These are phyloP conservation scores for Tetraselmis chui DNA, from an alignment of 139 green algal species.

Conservation along the genomic window DNA sequence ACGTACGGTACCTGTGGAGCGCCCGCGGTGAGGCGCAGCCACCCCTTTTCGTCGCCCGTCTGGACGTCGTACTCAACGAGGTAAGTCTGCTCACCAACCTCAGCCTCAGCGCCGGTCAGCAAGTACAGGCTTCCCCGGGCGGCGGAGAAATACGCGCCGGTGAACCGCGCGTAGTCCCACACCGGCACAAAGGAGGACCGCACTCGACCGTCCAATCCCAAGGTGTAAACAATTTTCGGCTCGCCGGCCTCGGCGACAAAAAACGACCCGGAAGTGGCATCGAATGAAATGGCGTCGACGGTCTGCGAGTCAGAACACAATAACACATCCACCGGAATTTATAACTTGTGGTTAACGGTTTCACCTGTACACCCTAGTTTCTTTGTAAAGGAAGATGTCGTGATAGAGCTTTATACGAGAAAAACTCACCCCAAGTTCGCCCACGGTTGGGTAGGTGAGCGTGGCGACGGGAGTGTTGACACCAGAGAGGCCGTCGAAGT, in stretches of 20 bases:
- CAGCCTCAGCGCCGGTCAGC: not conserved
- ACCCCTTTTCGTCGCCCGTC: not conserved
- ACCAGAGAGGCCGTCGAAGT: not conserved
- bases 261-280: not conserved
- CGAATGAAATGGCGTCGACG: not conserved
- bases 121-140: not conserved
- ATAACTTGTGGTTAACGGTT: too few relatives aligned
- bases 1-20: not conserved
- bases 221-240: too few relatives aligned
- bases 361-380: too few relatives aligned
- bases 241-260: not conserved
- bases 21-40: not conserved
- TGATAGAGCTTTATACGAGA: too few relatives aligned
- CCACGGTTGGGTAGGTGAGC: not conserved
- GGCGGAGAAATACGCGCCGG: not conserved
- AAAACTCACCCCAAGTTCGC: too few relatives aligned
- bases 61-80: not conserved
- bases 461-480: not conserved
- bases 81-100: not conserved
- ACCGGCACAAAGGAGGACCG: not conserved
- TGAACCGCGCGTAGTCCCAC: not conserved
- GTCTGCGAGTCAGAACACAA: too few relatives aligned
- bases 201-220: too few relatives aligned
- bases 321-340: too few relatives aligned
- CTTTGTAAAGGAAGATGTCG: too few relatives aligned